A percentile compares a stretch with the other conserved stretches of the same genome.
Conservation (phyloP, 1,139 yeast genomes). For the Scheffersomyces parashehatae region DNA sequence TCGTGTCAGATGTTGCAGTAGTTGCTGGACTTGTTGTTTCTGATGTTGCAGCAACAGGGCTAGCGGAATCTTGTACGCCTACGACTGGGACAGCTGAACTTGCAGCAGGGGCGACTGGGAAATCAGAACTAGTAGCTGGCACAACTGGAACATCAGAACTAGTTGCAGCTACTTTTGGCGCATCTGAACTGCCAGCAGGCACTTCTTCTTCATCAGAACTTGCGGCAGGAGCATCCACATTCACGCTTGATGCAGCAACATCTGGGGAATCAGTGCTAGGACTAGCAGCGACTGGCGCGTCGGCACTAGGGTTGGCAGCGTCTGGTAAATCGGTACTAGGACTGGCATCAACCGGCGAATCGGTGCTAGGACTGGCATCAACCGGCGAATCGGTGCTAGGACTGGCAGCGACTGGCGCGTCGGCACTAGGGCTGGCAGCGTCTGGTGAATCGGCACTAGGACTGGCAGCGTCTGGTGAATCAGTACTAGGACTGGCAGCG, state of each 20-base stretch:
- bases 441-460: constrained; percentile 2
- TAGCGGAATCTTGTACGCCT: neutral
- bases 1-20: too few species aligned
- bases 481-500: neutral
- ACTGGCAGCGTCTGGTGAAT: neutral
- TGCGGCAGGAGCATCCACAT: neutral
- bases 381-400: constrained; percentile 1
- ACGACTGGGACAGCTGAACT: neutral
- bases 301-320: constrained; percentile 1
- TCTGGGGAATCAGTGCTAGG: constrained; percentile 1
- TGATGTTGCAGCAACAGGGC: neutral
- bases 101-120: neutral
- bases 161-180: neutral
- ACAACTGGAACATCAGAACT: constrained; percentile 1
- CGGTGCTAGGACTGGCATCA: constrained; percentile 7
- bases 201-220: too few species aligned
- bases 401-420: neutral
- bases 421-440: constrained; percentile 7
- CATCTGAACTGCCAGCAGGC: neutral
- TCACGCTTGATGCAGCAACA: constrained; percentile 7
- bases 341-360: neutral
- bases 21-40: too few species aligned
- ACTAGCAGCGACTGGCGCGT: neutral
- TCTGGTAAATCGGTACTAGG: constrained; percentile 1
- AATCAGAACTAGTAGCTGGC: constrained; percentile 3